These are phyloP conservation scores for Paramecium sonneborni DNA, from an alignment of 73 alveolate species.

Conservation along the genomic window DNA sequence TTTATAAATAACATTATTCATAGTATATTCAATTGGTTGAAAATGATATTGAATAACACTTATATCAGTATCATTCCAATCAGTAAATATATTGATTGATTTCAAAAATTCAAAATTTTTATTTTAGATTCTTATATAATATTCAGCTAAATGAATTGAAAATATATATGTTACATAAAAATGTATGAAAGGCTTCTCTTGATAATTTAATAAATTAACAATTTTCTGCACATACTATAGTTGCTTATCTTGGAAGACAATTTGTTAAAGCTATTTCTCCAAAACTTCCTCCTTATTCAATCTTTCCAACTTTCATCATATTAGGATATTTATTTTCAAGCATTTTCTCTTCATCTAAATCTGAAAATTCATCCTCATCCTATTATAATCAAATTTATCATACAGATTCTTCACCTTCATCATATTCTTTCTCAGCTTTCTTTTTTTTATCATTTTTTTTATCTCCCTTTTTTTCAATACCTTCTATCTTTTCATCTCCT, in stretches of 20 bases:
- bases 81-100: background rate
- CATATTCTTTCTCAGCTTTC: background rate
- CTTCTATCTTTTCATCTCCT: background rate
- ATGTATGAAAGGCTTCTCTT: slow-evolving; percentile 48
- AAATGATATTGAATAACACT: slow-evolving; percentile 29
- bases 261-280: slow-evolving; percentile 54
- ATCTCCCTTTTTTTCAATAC: background rate
- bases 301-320: slow-evolving; percentile 36
- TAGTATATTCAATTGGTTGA: background rate
- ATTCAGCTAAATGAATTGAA: background rate
- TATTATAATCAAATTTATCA: background rate
- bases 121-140: slow-evolving; percentile 13
- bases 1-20: slow-evolving; percentile 10
- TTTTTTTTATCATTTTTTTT: background rate
- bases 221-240: slow-evolving; percentile 41
- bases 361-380: slow-evolving; percentile 53
- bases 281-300: slow-evolving; percentile 34
- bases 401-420: slow-evolving; percentile 33
- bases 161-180: background rate
- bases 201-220: slow-evolving; percentile 18
- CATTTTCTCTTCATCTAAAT: background rate
- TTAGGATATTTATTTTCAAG: slow-evolving; percentile 15
- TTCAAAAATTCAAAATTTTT: slow-evolving; percentile 47
- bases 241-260: slow-evolving; percentile 31
- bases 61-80: slow-evolving; percentile 39